Percentiles rank a stretch among this genome's conserved stretches.
These are phyloP conservation scores for Sisymbrium irio DNA, from an alignment of 345 rosid species.

Conservation along the genomic window DNA sequence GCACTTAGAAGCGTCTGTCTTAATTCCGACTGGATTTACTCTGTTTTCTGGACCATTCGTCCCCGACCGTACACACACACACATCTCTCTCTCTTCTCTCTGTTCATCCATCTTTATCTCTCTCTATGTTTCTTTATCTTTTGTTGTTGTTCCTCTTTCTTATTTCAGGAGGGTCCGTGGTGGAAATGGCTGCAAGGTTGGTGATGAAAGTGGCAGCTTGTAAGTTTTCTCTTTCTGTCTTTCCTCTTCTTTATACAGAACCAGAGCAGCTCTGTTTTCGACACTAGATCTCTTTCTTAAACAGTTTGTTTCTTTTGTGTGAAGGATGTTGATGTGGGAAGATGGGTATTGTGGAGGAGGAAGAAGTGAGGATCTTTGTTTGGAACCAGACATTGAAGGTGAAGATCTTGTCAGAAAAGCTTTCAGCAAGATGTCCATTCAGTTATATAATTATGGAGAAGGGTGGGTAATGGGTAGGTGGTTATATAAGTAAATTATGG, in stretches of 20 bases:
- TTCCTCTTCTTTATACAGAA: conserved; percentile 9
- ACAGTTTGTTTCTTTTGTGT: background rate
- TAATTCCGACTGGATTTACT: conserved; percentile 98
- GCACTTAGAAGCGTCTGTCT: conserved; percentile 98
- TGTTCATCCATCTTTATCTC: conserved; percentile 29
- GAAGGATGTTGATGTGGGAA: conserved; percentile 99
- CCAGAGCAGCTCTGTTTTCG: conserved; percentile 14
- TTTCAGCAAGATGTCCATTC: conserved; percentile 99
- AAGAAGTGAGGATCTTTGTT: conserved; percentile 50
- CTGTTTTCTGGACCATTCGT: conserved; percentile 99
- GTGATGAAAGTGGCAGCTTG: conserved; percentile 99
- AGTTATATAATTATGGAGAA: conserved; percentile 99
- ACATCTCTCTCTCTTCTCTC: conserved; percentile 1
- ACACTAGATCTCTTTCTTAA: conserved; percentile 18
- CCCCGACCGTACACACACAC: conserved; percentile 84
- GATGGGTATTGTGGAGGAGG: conserved; percentile 95
- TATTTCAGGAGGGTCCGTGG: conserved; percentile 88
- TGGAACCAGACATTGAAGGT: conserved; percentile 70
- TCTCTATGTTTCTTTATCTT: conserved; percentile 28
- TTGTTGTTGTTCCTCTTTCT: conserved; percentile 21
- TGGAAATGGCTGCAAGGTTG: conserved; percentile 97
- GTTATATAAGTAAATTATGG: conserved; percentile 21
- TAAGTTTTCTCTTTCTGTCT: conserved; percentile 47
- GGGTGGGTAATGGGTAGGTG: conserved; percentile 99
- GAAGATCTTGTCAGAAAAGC: conserved; percentile 97